A percentile compares a stretch with the other conserved stretches of the same genome.
Evolutionary conservation across 2,329 filamentous ascomycete genomes (phyloP).

Genomic region (Microascus cirrosus): DNA sequence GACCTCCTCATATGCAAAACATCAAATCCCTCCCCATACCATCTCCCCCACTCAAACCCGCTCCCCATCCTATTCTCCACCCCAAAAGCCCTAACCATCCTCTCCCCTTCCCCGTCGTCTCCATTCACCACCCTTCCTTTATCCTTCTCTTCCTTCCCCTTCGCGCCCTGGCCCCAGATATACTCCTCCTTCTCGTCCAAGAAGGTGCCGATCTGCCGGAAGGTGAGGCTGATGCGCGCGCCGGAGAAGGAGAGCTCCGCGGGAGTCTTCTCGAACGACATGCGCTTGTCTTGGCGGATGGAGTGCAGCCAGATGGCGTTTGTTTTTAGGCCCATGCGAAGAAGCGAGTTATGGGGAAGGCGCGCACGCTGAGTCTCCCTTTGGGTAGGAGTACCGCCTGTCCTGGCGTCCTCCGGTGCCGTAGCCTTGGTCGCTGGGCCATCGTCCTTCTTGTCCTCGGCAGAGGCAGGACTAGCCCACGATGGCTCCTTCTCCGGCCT

Average conservation of each 20-base stretch:
- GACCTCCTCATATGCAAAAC: constrained; percentile 53
- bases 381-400: constrained; percentile 4
- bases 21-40: constrained; percentile 76
- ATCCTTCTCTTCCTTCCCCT: constrained; percentile 47
- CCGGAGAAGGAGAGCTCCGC: constrained; percentile 64
- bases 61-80: constrained; percentile 62
- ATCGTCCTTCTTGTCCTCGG: neutral
- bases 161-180: constrained; percentile 92
- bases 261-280: constrained; percentile 50
- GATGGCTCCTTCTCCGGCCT: constrained; percentile 24
- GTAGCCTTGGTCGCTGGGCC: constrained; percentile 8
- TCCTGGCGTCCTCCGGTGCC: constrained; percentile 7
- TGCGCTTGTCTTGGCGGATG: constrained; percentile 80
- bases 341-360: constrained; percentile 82
- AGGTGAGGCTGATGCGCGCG: constrained; percentile 82
- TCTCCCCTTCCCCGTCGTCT: constrained; percentile 50
- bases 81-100: constrained; percentile 70
- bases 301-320: constrained; percentile 85
- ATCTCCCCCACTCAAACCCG: constrained; percentile 61
- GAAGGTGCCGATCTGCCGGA: constrained; percentile 81
- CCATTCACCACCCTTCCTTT: constrained; percentile 61
- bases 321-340: constrained; percentile 67
- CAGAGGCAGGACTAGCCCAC: neutral
- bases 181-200: constrained; percentile 48
- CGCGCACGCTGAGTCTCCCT: constrained; percentile 55